phyloP scores from a whole-genome alignment of 129 eudicot species.

The carrot (Daucus carota) region DH1_v3.0 NC_030385.2:27098501-27099000 shows the following conservation, averaged over 20 bases:
- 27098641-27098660: background rate
- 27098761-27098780: background rate
- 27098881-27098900: background rate
- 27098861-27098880: constrained; percentile 11
- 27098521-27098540: background rate
- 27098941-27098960: background rate
- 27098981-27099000: background rate
- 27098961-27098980: background rate
- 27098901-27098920: background rate
- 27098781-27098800: constrained; percentile 59
- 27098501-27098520: background rate
- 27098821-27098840: constrained; percentile 22
- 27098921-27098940: background rate
- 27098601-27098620: background rate
- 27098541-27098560: background rate
- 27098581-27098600: background rate
- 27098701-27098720: background rate
- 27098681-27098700: background rate
- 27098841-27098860: constrained; percentile 29
- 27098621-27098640: background rate
- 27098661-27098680: background rate
- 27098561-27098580: background rate
- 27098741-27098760: background rate
- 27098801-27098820: constrained; percentile 76
- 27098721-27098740: background rate